Evolutionary conservation across 2,329 filamentous ascomycete species (phyloP).

Genomic region (Fusarium sororula): DNA sequence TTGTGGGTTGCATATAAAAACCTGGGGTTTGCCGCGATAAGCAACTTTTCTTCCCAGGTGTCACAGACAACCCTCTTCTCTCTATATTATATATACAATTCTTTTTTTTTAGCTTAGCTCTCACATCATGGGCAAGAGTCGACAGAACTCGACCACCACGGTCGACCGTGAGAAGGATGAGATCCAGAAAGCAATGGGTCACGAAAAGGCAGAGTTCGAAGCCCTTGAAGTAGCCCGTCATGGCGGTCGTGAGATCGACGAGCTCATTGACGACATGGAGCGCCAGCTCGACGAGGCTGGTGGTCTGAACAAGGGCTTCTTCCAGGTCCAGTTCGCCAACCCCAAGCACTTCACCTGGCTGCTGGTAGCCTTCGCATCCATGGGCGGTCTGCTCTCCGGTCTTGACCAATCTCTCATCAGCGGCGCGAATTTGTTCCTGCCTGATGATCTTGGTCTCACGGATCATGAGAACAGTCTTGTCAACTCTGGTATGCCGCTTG

Average conservation of each 20-base stretch:
- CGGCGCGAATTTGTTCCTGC: conserved; percentile 74
- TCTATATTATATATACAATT: not conserved
- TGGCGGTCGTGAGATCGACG: conserved; percentile 49
- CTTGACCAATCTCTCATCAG: conserved; percentile 78
- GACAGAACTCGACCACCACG: conserved; percentile 35
- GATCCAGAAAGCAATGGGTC: conserved; percentile 26
- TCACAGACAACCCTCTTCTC: not conserved
- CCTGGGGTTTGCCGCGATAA: conserved; percentile 15
- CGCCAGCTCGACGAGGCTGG: conserved; percentile 48
- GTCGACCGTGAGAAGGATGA: conserved; percentile 34
- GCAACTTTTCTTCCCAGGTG: not conserved
- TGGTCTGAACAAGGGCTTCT: conserved; percentile 52
- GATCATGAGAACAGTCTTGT: conserved; percentile 70
- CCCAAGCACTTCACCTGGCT: conserved; percentile 73
- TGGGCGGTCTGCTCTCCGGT: conserved; percentile 77
- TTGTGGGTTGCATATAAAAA: conserved; percentile 27
- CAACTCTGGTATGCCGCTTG: conserved; percentile 76
- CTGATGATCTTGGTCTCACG: conserved; percentile 64
- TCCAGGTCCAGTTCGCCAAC: conserved; percentile 66
- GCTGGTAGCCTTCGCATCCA: conserved; percentile 76
- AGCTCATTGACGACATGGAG: conserved; percentile 54
- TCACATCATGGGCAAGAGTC: conserved; percentile 22
- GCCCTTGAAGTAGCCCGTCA: conserved; percentile 50
- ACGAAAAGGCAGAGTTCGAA: conserved; percentile 46
- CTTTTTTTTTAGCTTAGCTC: not conserved